These are phyloP conservation scores for Cymbomonas tetramitiformis DNA, from an alignment of 139 green algal genomes.

Conservation along the genomic window DNA sequence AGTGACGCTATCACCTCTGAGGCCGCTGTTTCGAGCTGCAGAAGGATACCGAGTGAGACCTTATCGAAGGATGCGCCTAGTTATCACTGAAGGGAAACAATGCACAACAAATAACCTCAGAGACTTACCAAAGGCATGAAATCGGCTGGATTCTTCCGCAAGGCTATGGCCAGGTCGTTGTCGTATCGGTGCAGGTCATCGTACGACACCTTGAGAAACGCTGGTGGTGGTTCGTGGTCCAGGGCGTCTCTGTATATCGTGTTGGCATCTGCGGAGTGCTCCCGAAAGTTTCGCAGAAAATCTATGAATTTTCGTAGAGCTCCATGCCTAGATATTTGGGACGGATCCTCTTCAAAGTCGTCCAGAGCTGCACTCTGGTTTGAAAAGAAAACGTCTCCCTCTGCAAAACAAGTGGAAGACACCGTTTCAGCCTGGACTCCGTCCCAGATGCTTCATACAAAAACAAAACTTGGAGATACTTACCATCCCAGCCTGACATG, in stretches of 20 bases:
- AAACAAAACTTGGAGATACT: no score
- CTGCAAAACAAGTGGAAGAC: no score
- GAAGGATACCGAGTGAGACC: neutral
- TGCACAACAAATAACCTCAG: no score
- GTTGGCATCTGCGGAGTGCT: neutral
- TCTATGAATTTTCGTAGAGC: constrained; percentile 31
- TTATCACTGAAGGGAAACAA: no score
- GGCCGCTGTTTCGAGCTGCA: neutral
- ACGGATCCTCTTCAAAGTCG: no score
- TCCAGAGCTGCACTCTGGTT: no score
- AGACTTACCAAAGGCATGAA: neutral
- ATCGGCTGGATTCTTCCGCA: neutral
- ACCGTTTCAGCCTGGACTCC: no score
- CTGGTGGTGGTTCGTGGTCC: constrained; percentile 13
- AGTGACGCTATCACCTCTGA: no score
- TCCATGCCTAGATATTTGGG: no score
- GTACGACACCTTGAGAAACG: constrained; percentile 6
- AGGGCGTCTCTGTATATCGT: constrained; percentile 6
- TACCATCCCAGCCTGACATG: no score
- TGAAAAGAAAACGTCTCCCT: no score
- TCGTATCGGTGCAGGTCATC: constrained; percentile 25
- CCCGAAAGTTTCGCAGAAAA: constrained; percentile 32
- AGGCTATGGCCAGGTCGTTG: neutral
- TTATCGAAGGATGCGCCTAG: neutral
- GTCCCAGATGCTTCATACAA: no score